Evolutionary conservation across 768 basidiomycete genomes (phyloP).

Genomic region (Leucocoprinus birnbaumii): DNA sequence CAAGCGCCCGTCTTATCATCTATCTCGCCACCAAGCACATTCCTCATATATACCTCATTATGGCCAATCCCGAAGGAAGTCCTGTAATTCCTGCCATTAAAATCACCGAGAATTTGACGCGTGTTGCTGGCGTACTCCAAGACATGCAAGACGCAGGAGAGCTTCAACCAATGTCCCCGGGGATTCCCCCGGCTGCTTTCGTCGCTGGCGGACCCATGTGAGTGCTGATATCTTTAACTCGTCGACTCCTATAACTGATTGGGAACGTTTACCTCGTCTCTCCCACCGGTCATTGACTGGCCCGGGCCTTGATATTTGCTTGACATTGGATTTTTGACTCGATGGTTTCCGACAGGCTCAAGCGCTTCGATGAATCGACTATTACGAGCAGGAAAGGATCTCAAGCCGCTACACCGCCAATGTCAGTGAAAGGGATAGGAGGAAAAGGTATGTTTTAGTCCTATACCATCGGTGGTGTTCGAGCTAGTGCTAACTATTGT

Average conservation of each 20-base stretch:
- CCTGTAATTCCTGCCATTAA: slow-evolving; percentile 24
- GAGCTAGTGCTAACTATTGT: not conserved
- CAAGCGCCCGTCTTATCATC: slow-evolving; percentile 14
- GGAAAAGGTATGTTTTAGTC: slow-evolving; percentile 61
- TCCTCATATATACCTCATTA: slow-evolving; percentile 12
- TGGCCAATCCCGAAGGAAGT: slow-evolving; percentile 22
- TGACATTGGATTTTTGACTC: not conserved
- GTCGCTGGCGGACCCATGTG: slow-evolving; percentile 79
- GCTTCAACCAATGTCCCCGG: slow-evolving; percentile 32
- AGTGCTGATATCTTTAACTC: slow-evolving; percentile 19
- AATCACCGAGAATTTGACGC: slow-evolving; percentile 43
- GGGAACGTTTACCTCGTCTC: not conserved
- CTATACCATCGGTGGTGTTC: slow-evolving; percentile 1
- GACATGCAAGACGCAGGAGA: slow-evolving; percentile 40
- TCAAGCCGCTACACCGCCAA: slow-evolving; percentile 74
- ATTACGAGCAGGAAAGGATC: slow-evolving; percentile 69
- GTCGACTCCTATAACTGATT: not conserved
- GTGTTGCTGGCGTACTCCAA: slow-evolving; percentile 50
- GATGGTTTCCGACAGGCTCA: slow-evolving; percentile 47
- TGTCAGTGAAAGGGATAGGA: slow-evolving; percentile 85
- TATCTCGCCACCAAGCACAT: slow-evolving; percentile 11
- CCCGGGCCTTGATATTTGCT: not conserved
- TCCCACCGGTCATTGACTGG: not conserved
- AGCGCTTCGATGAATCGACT: slow-evolving; percentile 75
- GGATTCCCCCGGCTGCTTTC: slow-evolving; percentile 57